Conservation (phyloP, 1,284 basidiomycete species). For the Violaceomyces palustris region DNA sequence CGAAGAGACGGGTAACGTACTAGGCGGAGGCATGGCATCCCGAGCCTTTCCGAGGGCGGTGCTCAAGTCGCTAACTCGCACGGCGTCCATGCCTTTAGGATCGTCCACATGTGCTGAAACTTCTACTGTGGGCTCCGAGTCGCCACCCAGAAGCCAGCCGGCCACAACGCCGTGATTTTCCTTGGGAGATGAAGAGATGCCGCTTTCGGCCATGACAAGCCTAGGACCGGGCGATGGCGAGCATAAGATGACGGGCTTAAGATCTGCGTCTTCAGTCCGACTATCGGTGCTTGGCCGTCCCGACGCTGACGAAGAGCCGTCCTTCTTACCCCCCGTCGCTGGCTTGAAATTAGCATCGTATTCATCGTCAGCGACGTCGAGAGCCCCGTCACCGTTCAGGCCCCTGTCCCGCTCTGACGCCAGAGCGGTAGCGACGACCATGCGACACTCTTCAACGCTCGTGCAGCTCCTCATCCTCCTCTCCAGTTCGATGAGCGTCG, state of each 20-base stretch:
- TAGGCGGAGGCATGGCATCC: neutral
- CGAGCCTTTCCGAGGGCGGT: neutral
- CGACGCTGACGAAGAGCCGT: neutral
- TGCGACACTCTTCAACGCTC: constrained; percentile 38
- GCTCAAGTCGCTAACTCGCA: too few species aligned
- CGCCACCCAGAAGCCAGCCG: constrained; percentile 41
- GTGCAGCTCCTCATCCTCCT: constrained; percentile 27
- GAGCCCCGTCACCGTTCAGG: constrained; percentile 2
- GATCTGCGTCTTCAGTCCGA: neutral
- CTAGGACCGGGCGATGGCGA: neutral
- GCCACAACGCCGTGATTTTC: constrained; percentile 23
- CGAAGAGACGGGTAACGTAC: neutral
- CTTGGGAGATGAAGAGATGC: neutral
- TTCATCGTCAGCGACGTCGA: neutral
- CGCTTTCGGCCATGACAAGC: neutral
- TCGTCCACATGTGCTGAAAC: neutral
- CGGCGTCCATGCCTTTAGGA: neutral
- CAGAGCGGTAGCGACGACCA: constrained; percentile 28
- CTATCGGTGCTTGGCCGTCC: neutral
- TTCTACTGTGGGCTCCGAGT: constrained; percentile 4
- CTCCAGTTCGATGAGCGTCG: constrained; percentile 31
- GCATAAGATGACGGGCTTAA: neutral
- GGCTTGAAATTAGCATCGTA: neutral
- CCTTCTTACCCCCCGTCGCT: neutral
- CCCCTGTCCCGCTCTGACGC: constrained; percentile 2